phyloP scores from a whole-genome alignment of 192 early-diverging fungal species.

The Dissophora globulifera region DNA sequence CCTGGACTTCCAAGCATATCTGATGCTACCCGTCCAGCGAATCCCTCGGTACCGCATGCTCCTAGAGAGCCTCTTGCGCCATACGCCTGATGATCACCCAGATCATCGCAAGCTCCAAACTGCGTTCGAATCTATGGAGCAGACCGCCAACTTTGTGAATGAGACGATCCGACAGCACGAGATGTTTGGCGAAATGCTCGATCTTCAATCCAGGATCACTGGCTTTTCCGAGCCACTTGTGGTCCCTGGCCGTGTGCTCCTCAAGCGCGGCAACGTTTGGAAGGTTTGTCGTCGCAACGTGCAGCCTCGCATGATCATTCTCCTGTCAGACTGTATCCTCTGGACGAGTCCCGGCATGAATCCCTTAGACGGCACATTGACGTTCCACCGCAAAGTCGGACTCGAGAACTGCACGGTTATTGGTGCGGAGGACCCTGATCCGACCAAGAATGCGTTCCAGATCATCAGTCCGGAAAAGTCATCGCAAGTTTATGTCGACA shows the following conservation, averaged over 20 bases:
- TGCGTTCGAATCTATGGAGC: constrained; percentile 73
- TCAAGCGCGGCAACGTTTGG: constrained; percentile 71
- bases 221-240: constrained; percentile 78
- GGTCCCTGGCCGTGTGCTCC: constrained; percentile 72
- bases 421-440: constrained; percentile 62
- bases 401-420: constrained; percentile 67
- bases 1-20: constrained; percentile 77
- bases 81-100: constrained; percentile 75
- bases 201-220: constrained; percentile 71
- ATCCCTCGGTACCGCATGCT: constrained; percentile 90
- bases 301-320: constrained; percentile 75
- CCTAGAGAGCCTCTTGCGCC: constrained; percentile 76
- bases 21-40: constrained; percentile 90
- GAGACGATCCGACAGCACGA: constrained; percentile 85
- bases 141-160: constrained; percentile 81
- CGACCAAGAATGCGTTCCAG: constrained; percentile 75
- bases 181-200: constrained; percentile 74
- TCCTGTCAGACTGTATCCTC: constrained; percentile 83
- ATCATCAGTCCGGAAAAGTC: constrained; percentile 85
- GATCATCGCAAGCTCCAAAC: constrained; percentile 74
- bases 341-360: constrained; percentile 71
- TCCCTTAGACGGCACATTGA: constrained; percentile 68
- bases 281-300: constrained; percentile 82
- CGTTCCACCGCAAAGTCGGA: constrained; percentile 76
- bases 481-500: constrained; percentile 76